Evolutionary conservation across 441 rosid species (phyloP), one percentile per base, ranked within the genome.

Genomic region (Jatropha podagrica): DNA sequence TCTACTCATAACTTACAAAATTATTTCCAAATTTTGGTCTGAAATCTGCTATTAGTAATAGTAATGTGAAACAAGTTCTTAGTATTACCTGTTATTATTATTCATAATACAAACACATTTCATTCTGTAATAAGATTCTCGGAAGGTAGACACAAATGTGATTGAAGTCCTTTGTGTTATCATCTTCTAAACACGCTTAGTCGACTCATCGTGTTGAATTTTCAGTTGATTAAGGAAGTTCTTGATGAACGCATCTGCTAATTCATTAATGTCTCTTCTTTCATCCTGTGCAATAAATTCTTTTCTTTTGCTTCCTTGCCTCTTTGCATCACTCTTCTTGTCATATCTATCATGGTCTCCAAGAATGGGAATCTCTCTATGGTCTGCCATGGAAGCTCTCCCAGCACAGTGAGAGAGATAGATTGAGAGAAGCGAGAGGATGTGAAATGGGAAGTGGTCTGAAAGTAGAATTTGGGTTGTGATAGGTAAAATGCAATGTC

Each of bases 181-280:
- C 51, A 27, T 78, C 32, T 82, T 74, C 52, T 63, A 71, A 3
- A 14, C 27, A 17, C 20, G 68, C 64, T 74, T 74, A 51, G 78
- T 58, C 3, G 77, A 80, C 46, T 84, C 81, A 0, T 65, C 69
- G 0, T 37, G 71, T 72, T 81, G 81, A 73, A 79, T 72, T 63
- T 60, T 79, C 15, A 81, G 77, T 17, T 73, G 80, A n/a, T 58
- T 72, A 62, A 66, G 71, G 80, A 80, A 85, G 55, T 77, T 85
- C 71, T 68, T 79, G 75, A 82, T 83, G 80, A 82, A 83, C 56
- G 76, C 80, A 69, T 83, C 81, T 5, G 86, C 84, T 6, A 12
- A 67, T 26, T 58, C 52, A 65, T 85, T 77, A 54, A 85, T 67
- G 58, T 83, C 85, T 74, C 40, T 72, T 44, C 52, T 65, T 71